Evolutionary conservation across 1,139 yeast genomes (phyloP).

Genomic region (Magnusiomyces suaveolens): DNA sequence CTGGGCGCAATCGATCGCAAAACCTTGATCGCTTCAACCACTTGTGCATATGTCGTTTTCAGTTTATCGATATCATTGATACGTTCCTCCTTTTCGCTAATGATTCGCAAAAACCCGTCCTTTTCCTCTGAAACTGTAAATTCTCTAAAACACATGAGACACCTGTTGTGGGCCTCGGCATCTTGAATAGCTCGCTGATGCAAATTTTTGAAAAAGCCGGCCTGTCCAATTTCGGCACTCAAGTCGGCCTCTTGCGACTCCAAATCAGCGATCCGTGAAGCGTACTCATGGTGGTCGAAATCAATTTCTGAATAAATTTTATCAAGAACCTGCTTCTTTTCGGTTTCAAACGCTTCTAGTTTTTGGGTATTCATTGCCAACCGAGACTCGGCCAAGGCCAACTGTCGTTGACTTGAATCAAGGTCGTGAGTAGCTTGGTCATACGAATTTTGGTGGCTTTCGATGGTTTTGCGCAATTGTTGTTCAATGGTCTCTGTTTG

Average conservation of each 20-base stretch:
- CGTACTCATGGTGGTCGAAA: constrained; percentile 6
- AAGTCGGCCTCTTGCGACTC: constrained; percentile 5
- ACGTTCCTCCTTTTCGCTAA: constrained; percentile 1
- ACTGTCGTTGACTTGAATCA: constrained; percentile 23
- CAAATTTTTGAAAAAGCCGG: neutral
- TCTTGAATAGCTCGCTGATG: neutral
- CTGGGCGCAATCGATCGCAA: neutral
- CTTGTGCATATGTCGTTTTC: neutral
- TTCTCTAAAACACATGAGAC: constrained; percentile 4
- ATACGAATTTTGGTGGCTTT: constrained; percentile 7
- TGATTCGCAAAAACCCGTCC: constrained; percentile 1
- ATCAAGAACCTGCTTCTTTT: constrained; percentile 4
- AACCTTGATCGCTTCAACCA: neutral
- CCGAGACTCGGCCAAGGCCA: neutral
- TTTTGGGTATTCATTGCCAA: constrained; percentile 2
- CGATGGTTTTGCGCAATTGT: constrained; percentile 2
- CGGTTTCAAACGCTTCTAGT: constrained; percentile 1
- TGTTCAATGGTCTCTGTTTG: constrained; percentile 2
- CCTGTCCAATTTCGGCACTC: neutral
- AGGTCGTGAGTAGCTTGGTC: constrained; percentile 37
- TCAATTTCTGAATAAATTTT: constrained; percentile 4
- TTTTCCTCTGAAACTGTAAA: neutral
- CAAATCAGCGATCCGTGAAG: neutral
- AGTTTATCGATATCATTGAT: neutral
- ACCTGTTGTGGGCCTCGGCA: neutral